Evolutionary conservation across 1,284 basidiomycete genomes (phyloP), one percentile per base, ranked within the genome.

Genomic region (Austroboletus novae-zelandiae): DNA sequence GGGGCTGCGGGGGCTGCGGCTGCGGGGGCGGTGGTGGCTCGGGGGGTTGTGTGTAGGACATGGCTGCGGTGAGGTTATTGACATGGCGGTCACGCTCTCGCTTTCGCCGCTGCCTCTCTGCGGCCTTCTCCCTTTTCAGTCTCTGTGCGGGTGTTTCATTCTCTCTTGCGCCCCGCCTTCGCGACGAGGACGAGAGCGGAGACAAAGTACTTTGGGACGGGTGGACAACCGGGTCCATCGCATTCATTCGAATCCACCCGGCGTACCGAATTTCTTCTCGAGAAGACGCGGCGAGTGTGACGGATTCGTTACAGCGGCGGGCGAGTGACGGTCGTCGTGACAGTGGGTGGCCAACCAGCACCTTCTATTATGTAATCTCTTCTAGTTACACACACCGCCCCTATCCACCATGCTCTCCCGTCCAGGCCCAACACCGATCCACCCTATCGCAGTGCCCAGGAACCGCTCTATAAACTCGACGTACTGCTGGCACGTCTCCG

Each of bases 381-480:
- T 14, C 45, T 67, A 68, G 49, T 69, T 69, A 45, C 47, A 56
- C 53, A 55, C 29, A 15, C 20, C 17, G 5, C 40, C 43, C 43
- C 43, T 55, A 45, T 71, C 75, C 57, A 93, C 65, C 93, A 95
- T 95, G 53, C 81, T 84, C 57, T 91, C 84, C 48, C 94, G 71
- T 25, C 78, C 89, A 5, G 94, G 90, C 0, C 94, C 94, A 27
- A 94, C 86, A 7, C 94, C 94, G 57, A 97, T 94, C 89, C 89
- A 97, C 68, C 90, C 86, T 55, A 98, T 78, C 49, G 84, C 86
- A 30, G 92, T 84, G n/a, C 78, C 79, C 18, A 94, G 72, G 70
- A 81, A 89, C 39, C 82, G 64, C 71, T 98, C 95, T 60, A 98
- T 91, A 66, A 89, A 98, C 58, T 83, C 80, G 56, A 99, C 76